phyloP scores from a whole-genome alignment of 768 basidiomycete species.

The Russula brevipes region DNA sequence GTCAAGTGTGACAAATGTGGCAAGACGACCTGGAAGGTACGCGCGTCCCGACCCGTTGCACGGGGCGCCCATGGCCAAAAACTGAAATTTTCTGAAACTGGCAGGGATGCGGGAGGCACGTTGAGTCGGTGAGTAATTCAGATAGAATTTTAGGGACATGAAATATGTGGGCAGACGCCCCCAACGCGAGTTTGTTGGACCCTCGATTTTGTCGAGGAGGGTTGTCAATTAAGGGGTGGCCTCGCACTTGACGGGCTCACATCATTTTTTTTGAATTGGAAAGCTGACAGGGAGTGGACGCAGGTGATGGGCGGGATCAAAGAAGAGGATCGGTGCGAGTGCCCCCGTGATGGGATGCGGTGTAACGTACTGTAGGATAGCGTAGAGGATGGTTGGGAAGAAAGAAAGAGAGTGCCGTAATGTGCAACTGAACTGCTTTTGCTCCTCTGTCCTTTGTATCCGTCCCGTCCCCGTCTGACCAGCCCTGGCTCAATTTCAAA shows the following conservation, averaged over 20 bases:
- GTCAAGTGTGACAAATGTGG: constrained; percentile 29
- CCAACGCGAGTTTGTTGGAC: not conserved
- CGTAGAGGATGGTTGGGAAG: too few relatives aligned
- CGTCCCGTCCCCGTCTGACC: not conserved
- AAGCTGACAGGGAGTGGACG: not conserved
- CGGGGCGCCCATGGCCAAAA: not conserved
- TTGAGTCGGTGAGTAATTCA: constrained; percentile 21
- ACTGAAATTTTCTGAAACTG: not conserved
- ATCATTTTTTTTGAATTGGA: not conserved
- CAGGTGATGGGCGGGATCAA: constrained; percentile 48
- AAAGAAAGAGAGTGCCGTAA: constrained; percentile 5
- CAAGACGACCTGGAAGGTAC: constrained; percentile 32
- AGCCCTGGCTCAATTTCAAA: constrained; percentile 7
- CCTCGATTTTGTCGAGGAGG: not conserved
- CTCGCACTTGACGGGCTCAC: not conserved
- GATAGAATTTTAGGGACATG: too few relatives aligned
- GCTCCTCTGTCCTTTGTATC: not conserved
- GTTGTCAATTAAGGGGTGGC: not conserved
- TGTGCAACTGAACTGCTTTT: too few relatives aligned
- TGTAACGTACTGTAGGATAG: too few relatives aligned
- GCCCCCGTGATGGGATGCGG: constrained; percentile 28
- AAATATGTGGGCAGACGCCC: too few relatives aligned
- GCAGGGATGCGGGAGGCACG: constrained; percentile 26
- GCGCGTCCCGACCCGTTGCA: not conserved
- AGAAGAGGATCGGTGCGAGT: constrained; percentile 47